Percentiles rank a stretch among this genome's conserved stretches.
These are phyloP conservation scores for Lentinula edodes DNA, from an alignment of 768 basidiomycete species.

Conservation along the genomic window DNA sequence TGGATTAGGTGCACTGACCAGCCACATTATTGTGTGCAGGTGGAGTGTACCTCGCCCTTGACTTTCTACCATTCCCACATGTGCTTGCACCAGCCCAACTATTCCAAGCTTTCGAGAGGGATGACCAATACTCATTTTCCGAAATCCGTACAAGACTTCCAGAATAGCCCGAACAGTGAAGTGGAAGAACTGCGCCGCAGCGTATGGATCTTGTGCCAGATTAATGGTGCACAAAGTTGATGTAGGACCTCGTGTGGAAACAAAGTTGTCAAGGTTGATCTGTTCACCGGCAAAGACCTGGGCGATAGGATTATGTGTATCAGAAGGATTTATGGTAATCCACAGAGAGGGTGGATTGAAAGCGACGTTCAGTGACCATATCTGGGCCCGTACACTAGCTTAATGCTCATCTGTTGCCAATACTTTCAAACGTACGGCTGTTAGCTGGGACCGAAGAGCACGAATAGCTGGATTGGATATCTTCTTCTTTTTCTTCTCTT, in stretches of 20 bases:
- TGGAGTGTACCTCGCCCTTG: constrained; percentile 38
- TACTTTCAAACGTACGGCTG: constrained; percentile 17
- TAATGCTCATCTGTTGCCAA: constrained; percentile 27
- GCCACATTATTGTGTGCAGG: constrained; percentile 33
- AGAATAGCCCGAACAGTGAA: too few relatives aligned
- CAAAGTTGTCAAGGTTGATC: constrained; percentile 37
- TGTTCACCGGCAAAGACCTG: constrained; percentile 37
- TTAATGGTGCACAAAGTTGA: constrained; percentile 12
- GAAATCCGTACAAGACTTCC: constrained; percentile 33
- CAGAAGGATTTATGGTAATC: constrained; percentile 36
- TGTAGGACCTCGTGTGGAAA: constrained; percentile 18
- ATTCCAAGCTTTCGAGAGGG: too few relatives aligned
- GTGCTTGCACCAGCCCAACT: constrained; percentile 12
- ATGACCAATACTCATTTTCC: not conserved
- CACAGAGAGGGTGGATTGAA: too few relatives aligned
- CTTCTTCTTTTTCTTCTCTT: constrained; percentile 19
- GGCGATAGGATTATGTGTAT: constrained; percentile 35
- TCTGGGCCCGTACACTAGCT: constrained; percentile 15
- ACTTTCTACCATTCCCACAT: constrained; percentile 27
- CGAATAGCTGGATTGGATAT: constrained; percentile 22
- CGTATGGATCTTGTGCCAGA: constrained; percentile 34
- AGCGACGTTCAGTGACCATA: constrained; percentile 25
- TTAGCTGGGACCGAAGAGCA: constrained; percentile 18
- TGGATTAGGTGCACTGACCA: constrained; percentile 21
- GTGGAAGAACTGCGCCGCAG: too few relatives aligned